phyloP scores from a whole-genome alignment of 805 yeast species.

The Cyberlindnera xishuangbannaensis region DNA sequence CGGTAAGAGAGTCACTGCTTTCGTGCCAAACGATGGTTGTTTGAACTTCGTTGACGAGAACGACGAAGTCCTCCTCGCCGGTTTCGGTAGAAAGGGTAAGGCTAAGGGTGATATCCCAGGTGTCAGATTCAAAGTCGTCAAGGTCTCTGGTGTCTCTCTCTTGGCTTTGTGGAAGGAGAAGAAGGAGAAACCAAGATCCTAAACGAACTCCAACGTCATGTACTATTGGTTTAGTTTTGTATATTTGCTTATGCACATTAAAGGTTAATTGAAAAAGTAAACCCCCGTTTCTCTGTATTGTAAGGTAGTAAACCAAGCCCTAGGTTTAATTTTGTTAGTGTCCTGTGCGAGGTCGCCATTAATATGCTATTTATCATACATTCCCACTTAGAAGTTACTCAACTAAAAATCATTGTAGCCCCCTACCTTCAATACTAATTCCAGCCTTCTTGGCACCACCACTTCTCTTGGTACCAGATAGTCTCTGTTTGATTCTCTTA shows the following conservation, averaged over 20 bases:
- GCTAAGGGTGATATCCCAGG: constrained; percentile 99
- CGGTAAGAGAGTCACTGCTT: constrained; percentile 99
- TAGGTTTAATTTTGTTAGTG: no score
- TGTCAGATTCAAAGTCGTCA: constrained; percentile 99
- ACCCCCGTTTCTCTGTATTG: no score
- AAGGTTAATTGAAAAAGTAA: constrained; percentile 16
- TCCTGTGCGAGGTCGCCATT: no score
- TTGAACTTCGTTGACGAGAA: constrained; percentile 99
- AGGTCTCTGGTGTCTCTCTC: constrained; percentile 99
- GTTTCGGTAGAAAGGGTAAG: constrained; percentile 99
- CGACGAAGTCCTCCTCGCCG: constrained; percentile 99
- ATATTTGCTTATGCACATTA: constrained; percentile 26
- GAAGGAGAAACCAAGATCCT: constrained; percentile 99
- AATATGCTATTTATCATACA: background rate
- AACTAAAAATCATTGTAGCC: constrained; percentile 1
- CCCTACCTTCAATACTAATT: constrained; percentile 58
- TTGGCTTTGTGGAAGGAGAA: constrained; percentile 99
- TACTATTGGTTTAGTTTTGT: constrained; percentile 18
- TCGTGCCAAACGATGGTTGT: constrained; percentile 99
- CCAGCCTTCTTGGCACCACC: constrained; percentile 50
- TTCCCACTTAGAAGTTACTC: background rate
- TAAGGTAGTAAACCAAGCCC: background rate
- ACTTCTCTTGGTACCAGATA: constrained; percentile 23
- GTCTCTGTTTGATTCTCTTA: constrained; percentile 57
- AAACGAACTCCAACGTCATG: constrained; percentile 30